phyloP scores from a whole-genome alignment of 1,139 yeast genomes.

The Suhomyces yuchorum region DNA sequence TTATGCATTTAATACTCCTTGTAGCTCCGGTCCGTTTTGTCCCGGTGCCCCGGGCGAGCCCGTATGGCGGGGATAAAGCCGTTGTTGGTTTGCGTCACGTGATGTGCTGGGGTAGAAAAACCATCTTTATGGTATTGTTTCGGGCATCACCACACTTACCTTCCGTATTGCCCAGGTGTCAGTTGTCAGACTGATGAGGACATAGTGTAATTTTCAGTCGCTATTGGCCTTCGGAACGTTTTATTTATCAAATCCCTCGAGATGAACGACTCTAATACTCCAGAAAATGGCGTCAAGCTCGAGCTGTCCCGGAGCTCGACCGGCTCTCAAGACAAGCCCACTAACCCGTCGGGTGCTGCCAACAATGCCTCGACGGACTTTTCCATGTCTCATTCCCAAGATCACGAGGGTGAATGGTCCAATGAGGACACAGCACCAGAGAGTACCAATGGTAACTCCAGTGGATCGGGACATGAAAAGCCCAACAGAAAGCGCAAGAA shows the following conservation, averaged over 20 bases:
- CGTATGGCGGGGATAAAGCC: no score
- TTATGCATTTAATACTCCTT: background rate
- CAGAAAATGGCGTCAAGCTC: slow-evolving; percentile 4
- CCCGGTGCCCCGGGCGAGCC: background rate
- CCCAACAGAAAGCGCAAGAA: slow-evolving; percentile 39
- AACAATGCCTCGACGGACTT: slow-evolving; percentile 1
- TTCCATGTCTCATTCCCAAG: background rate
- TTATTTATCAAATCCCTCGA: background rate
- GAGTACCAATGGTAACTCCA: background rate
- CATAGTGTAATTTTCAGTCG: background rate
- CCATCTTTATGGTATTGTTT: background rate
- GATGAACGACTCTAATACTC: slow-evolving; percentile 2
- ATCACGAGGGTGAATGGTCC: slow-evolving; percentile 10
- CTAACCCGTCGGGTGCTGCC: background rate
- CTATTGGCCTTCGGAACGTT: background rate
- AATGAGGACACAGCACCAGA: slow-evolving; percentile 4
- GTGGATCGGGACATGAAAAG: slow-evolving; percentile 6
- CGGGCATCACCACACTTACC: background rate
- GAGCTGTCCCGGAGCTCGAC: slow-evolving; percentile 9
- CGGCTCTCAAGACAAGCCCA: background rate
- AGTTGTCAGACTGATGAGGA: background rate
- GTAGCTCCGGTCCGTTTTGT: background rate
- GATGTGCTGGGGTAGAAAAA: slow-evolving; percentile 2
- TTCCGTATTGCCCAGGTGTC: background rate
- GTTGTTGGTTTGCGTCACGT: slow-evolving; percentile 4